A percentile compares a stretch with the other conserved stretches of the same genome.
Conservation (phyloP, 768 basidiomycete genomes). For the Cystoderma amianthinum region DNA sequence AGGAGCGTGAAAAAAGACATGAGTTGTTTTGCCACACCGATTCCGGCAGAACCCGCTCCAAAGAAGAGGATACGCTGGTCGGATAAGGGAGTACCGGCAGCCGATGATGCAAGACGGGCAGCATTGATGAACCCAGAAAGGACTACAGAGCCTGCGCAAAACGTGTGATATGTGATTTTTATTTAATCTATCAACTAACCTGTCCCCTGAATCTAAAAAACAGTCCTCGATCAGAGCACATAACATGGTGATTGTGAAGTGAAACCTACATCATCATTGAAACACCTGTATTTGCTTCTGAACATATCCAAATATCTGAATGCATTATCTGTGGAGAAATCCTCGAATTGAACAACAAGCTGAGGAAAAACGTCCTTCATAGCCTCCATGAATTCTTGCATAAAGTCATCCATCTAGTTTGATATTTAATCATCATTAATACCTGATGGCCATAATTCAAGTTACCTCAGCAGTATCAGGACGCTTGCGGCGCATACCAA, state of each 20-base stretch:
- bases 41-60: constrained; percentile 86
- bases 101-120: constrained; percentile 49
- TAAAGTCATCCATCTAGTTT: constrained; percentile 59
- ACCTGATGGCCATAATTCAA: not conserved
- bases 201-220: constrained; percentile 58
- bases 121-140: constrained; percentile 73
- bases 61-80: constrained; percentile 85
- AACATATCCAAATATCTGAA: constrained; percentile 67
- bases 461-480: constrained; percentile 34
- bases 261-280: constrained; percentile 65
- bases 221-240: constrained; percentile 6
- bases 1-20: constrained; percentile 74
- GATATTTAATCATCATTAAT: constrained; percentile 1
- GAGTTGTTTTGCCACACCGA: constrained; percentile 83
- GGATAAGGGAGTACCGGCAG: constrained; percentile 46
- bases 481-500: constrained; percentile 57
- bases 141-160: constrained; percentile 52
- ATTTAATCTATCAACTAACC: constrained; percentile 26
- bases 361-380: constrained; percentile 60
- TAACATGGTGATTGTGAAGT: constrained; percentile 1
- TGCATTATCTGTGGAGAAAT: constrained; percentile 76
- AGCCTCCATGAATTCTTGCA: constrained; percentile 71
- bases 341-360: constrained; percentile 67
- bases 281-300: constrained; percentile 48
- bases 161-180: no score